Conservation (phyloP, 805 yeast species). For the Candida suzukii region DNA sequence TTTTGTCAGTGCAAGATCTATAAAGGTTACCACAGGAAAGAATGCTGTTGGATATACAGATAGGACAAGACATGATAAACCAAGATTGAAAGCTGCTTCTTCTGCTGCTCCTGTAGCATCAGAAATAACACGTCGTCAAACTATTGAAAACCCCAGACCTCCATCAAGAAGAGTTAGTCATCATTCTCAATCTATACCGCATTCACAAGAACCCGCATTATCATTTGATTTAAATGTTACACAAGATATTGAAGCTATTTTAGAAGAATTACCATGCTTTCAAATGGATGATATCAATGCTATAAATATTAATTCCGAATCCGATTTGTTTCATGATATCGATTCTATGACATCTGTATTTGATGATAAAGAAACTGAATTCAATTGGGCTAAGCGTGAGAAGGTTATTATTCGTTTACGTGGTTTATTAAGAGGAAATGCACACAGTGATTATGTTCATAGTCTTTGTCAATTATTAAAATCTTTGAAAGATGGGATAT, state of each 20-base stretch:
- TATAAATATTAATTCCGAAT: slow-evolving; percentile 20
- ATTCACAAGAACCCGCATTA: not conserved
- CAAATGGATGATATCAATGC: slow-evolving; percentile 30
- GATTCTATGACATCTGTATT: slow-evolving; percentile 34
- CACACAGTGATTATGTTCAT: slow-evolving; percentile 23
- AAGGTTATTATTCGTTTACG: slow-evolving; percentile 50
- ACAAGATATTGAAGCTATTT: not conserved
- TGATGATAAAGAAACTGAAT: slow-evolving; percentile 75
- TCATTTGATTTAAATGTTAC: not conserved
- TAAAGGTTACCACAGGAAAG: slow-evolving; percentile 15
- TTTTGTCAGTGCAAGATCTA: slow-evolving; percentile 23
- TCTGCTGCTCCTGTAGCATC: no score
- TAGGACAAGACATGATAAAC: not conserved
- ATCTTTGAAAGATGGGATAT: slow-evolving; percentile 48
- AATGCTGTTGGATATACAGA: not conserved
- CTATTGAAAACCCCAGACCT: no score
- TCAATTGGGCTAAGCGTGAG: slow-evolving; percentile 78
- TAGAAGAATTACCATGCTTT: slow-evolving; percentile 4
- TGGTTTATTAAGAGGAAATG: slow-evolving; percentile 53
- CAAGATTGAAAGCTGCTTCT: not conserved
- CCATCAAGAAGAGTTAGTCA: not conserved
- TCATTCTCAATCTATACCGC: not conserved
- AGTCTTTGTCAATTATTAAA: slow-evolving; percentile 23
- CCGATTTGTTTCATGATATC: slow-evolving; percentile 21
- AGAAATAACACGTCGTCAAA: no score